Evolutionary conservation across 352 stramenopile species (phyloP), one percentile per base, ranked within the genome.

Genomic region (Globisporangium lucens): DNA sequence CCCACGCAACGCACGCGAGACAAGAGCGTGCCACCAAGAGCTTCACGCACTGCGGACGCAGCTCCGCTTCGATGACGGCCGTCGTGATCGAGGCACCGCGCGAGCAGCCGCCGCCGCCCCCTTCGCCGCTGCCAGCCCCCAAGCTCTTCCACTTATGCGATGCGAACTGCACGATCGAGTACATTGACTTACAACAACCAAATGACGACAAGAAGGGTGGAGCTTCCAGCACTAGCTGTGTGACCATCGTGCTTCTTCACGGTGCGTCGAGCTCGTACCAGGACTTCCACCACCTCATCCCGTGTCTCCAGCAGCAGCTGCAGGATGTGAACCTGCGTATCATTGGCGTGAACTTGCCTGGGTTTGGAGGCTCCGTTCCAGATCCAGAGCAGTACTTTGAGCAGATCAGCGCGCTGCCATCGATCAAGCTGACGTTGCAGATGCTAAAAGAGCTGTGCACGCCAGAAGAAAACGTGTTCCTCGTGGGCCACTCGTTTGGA

Each of bases 401-500:
- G 10, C 52, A 67, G n/a, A 73, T 75, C 3, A 83, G 71, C n/a
- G 70, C 74, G 3, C 30, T 80, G 15, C 67, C 75, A 0, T 69
- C 66, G 2, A 75, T 75, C 29, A 57, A 36, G 5, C 70, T 85
- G 63, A 71, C 70, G 6, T 57, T 84, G 2, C 68, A 80, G 52
- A 78, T 71, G 2, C 61, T 83, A 4, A 22, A 66, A 5, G 60
- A 66, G 49, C 65, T 87, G 10, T 83, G 76, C 51, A 38, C 27
- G 1, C 30, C 22, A 8, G 67, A 63, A 4, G 65, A 68, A 53
- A 76, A 76, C 2, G 61, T 82, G 5, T 85, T 89, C 58, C 51
- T 87, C 17, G 57, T 87, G 0, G 80, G 78, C 3, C 80, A 85
- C 65, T 89, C 80, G 12, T 87, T 87, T 38, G 80, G 80, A 29